Evolutionary conservation across 2,329 filamentous ascomycete genomes (phyloP).

Genomic region (Trematosphaeria pertusa): DNA sequence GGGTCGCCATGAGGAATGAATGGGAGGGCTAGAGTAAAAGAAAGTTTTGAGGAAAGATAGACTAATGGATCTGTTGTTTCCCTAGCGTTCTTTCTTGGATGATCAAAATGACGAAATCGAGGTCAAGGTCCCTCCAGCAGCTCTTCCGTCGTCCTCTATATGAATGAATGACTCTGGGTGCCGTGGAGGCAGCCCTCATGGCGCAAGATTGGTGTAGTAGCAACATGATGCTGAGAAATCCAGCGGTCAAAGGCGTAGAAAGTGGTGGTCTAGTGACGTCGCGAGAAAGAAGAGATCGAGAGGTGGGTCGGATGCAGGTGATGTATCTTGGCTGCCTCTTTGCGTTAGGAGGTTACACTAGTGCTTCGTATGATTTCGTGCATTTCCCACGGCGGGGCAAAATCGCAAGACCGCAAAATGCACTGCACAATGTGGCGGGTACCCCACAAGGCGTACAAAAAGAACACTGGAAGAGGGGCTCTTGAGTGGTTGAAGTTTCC

Average conservation of each 20-base stretch:
- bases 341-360: constrained; percentile 6
- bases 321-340: constrained; percentile 36
- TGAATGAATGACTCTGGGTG: constrained; percentile 8
- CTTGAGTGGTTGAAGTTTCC: constrained; percentile 18
- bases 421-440: no score
- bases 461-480: no score
- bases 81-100: neutral
- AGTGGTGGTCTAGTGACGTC: no score
- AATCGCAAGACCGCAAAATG: constrained; percentile 1
- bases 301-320: constrained; percentile 18
- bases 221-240: constrained; percentile 30
- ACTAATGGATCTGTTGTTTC: neutral
- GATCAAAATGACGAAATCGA: neutral
- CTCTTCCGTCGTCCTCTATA: constrained; percentile 18
- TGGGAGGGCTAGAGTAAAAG: neutral
- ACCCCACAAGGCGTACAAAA: no score
- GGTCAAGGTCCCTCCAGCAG: neutral
- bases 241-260: constrained; percentile 4
- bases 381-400: constrained; percentile 12
- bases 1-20: neutral
- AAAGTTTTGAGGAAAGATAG: no score
- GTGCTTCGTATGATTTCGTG: no score
- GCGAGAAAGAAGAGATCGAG: no score
- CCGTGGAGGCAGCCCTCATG: constrained; percentile 19
- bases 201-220: constrained; percentile 6